phyloP scores from a whole-genome alignment of 225 moss, liverwort and hornwort genomes.

The Anthoceros angustus region DNA sequence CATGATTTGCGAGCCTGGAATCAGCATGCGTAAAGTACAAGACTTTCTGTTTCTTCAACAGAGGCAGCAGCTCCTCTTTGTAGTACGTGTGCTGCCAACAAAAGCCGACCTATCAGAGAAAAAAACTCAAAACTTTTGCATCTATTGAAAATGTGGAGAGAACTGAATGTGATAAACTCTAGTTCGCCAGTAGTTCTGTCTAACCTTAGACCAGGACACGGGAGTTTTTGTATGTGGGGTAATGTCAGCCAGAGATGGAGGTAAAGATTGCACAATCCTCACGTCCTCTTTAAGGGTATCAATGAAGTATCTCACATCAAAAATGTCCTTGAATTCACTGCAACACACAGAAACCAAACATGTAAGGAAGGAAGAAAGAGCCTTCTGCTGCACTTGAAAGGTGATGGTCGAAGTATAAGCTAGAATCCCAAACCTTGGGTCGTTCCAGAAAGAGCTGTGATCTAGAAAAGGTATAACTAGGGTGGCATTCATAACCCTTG shows the following conservation, averaged over 20 bases:
- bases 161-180: too few species aligned
- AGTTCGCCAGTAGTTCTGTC: not conserved
- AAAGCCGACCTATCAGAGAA: not conserved
- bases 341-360: constrained; percentile 3
- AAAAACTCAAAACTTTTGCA: not conserved
- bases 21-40: constrained; percentile 79
- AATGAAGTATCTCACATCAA: constrained; percentile 57
- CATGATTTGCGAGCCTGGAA: constrained; percentile 78
- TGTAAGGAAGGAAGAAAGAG: not conserved
- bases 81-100: constrained; percentile 55
- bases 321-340: constrained; percentile 89
- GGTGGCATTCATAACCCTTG: constrained; percentile 72
- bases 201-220: constrained; percentile 89
- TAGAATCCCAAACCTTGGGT: constrained; percentile 41
- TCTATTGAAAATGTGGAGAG: not conserved
- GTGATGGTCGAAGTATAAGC: not conserved
- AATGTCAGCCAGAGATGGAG: constrained; percentile 41
- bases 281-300: constrained; percentile 59
- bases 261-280: constrained; percentile 61
- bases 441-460: constrained; percentile 91
- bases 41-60: constrained; percentile 53
- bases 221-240: constrained; percentile 66
- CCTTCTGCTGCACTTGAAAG: not conserved
- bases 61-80: constrained; percentile 31
- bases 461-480: constrained; percentile 74